Evolutionary conservation across 257 asterid genomes (phyloP), one percentile per base, ranked within the genome.

Genomic region (Solanum tacnaense): DNA sequence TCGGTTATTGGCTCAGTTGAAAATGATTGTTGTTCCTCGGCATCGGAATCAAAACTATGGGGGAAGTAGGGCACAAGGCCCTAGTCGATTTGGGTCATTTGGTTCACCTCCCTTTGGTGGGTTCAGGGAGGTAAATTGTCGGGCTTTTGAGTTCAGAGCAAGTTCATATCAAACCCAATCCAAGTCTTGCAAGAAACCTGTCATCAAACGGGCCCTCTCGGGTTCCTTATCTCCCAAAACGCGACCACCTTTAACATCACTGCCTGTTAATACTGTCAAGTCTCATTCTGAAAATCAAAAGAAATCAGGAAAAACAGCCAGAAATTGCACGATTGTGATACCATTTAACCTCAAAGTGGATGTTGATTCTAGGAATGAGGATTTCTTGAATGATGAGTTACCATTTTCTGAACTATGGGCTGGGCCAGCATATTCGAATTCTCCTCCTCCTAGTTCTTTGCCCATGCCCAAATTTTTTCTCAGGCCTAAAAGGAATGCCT

Each of bases 391-490:
- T 29, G 89, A 85, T 9, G 95, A 88, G 41, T 86, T 92, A 44
- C 74, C 71, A 79, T 94, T 92, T 86, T 93, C 95, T 27, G 99
- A 96, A 93, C 96, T 89, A 18, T 97, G 99, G 99, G 99, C 99
- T 83, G 99, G 99, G 7, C 98, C 99, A 32, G 92, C 98, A 8
- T 97, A 97, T 89, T 97, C 98, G 0, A 95, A 93, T 89, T 96
- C 99, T 21, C 99, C 99, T 62, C 95, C 96, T 20, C 99, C 99
- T 2, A 95, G 99, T 90, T 97, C 98, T 6, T 92, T 97, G 91
- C 99, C 99, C 44, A 93, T 97, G 13, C 99, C 99, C 9, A 97
- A 94, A 73, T 97, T 97, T 87, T 93, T 96, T 18, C 35, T 94
- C 89, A 89, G 84, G 89, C 94, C 96, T 3, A 97, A 94, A 88